phyloP scores from a whole-genome alignment of 331 rosid species.

The Cydonia oblonga region DNA sequence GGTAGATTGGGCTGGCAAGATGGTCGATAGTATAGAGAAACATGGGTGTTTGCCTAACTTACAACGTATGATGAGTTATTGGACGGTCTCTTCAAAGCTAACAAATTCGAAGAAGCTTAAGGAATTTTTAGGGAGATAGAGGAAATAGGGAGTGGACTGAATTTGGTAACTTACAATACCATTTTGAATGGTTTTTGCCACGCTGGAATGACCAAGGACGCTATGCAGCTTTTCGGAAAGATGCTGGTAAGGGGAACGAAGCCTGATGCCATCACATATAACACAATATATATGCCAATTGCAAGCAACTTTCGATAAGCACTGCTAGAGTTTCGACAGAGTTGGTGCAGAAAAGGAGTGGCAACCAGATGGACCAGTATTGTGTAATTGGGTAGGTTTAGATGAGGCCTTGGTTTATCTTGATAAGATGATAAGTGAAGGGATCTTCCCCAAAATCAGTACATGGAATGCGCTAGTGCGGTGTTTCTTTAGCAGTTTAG shows the following conservation, averaged over 20 bases:
- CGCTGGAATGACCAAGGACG: conserved; percentile 40
- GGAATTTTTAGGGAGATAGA: conserved; percentile 50
- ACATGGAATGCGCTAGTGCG: conserved; percentile 67
- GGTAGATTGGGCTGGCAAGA: conserved; percentile 46
- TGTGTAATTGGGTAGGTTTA: conserved; percentile 42
- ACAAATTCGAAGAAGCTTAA: conserved; percentile 46
- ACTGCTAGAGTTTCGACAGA: conserved; percentile 48
- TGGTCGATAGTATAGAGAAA: conserved; percentile 50
- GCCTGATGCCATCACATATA: conserved; percentile 50
- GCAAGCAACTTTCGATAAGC: conserved; percentile 53
- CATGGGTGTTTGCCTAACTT: conserved; percentile 54
- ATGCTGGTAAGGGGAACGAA: conserved; percentile 44
- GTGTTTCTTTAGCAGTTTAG: conserved; percentile 59
- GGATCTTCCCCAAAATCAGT: conserved; percentile 48
- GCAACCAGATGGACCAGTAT: conserved; percentile 61
- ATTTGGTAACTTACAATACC: conserved; percentile 62
- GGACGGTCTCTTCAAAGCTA: conserved; percentile 54
- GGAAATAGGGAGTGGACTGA: conserved; percentile 30
- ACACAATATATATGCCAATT: conserved; percentile 35
- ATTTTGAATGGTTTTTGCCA: conserved; percentile 53
- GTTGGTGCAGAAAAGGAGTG: conserved; percentile 26
- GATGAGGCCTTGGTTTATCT: conserved; percentile 62
- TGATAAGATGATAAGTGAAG: conserved; percentile 49
- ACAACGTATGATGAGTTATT: conserved; percentile 64
- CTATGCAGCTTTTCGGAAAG: conserved; percentile 54